These are phyloP conservation scores for Neckera pumila DNA, from an alignment of 225 moss, liverwort and hornwort genomes.

Conservation along the genomic window DNA sequence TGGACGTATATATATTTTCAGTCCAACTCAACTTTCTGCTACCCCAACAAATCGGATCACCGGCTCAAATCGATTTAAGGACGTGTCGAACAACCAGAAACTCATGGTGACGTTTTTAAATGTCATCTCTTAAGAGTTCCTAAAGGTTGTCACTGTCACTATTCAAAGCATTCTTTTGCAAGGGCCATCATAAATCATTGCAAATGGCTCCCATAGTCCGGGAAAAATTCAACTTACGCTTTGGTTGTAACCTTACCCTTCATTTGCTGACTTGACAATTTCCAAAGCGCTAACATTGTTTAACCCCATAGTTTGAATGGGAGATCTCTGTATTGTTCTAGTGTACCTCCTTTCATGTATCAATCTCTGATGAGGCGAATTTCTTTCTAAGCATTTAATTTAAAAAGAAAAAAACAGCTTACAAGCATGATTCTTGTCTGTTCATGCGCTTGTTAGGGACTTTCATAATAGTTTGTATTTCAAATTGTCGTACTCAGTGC, in stretches of 20 bases:
- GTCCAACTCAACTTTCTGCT: not conserved
- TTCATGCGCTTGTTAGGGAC: not conserved
- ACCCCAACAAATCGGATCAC: not conserved
- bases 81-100: constrained; percentile 15
- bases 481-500: too few relatives aligned
- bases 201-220: not conserved
- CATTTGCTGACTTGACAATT: not conserved
- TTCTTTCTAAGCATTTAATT: not conserved
- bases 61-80: not conserved
- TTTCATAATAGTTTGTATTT: not conserved
- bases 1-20: not conserved
- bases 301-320: constrained; percentile 18
- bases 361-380: not conserved
- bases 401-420: not conserved
- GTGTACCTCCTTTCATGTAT: not conserved
- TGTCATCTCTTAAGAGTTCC: not conserved
- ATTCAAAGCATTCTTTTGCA: not conserved
- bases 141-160: constrained; percentile 13
- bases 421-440: not conserved
- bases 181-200: not conserved
- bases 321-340: not conserved
- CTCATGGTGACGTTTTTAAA: not conserved
- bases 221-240: not conserved
- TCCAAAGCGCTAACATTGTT: constrained; percentile 1
- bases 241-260: not conserved